Conservation (phyloP, 2,329 filamentous ascomycete genomes). For the Chaetomium sp. region DNA sequence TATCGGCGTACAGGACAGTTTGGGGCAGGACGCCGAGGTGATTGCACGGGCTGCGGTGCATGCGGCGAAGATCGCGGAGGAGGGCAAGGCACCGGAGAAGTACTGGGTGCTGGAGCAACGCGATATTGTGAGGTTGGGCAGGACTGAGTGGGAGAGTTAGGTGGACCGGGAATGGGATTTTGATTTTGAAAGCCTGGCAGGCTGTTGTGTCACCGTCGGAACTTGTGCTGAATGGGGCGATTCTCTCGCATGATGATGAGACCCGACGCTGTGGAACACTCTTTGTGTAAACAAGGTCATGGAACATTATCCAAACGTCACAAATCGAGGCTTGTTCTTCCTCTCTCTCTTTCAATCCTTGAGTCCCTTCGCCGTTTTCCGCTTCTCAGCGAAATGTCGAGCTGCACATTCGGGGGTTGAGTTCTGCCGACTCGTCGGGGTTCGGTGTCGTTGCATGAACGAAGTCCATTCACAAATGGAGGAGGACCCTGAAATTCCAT, state of each 20-base stretch:
- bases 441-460: too few relatives aligned
- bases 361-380: too few relatives aligned
- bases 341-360: too few relatives aligned
- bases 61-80: slow-evolving; percentile 51
- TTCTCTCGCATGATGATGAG: background rate
- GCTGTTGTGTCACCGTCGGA: background rate
- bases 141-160: slow-evolving; percentile 45
- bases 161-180: background rate
- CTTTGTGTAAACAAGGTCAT: background rate
- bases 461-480: background rate
- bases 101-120: slow-evolving; percentile 53
- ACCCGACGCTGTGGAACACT: background rate
- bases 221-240: background rate
- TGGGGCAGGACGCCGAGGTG: slow-evolving; percentile 67
- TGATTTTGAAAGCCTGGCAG: background rate
- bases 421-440: too few relatives aligned
- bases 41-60: slow-evolving; percentile 63
- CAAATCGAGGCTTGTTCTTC: too few relatives aligned
- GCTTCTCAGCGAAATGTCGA: too few relatives aligned
- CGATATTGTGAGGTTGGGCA: slow-evolving; percentile 64
- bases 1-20: slow-evolving; percentile 51
- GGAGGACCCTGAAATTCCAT: background rate
- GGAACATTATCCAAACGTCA: too few relatives aligned
- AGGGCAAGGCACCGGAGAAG: slow-evolving; percentile 53
- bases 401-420: too few relatives aligned